Evolutionary conservation across 148 eudicot species (phyloP).

Genomic region (Vaccinium corymbosum): DNA sequence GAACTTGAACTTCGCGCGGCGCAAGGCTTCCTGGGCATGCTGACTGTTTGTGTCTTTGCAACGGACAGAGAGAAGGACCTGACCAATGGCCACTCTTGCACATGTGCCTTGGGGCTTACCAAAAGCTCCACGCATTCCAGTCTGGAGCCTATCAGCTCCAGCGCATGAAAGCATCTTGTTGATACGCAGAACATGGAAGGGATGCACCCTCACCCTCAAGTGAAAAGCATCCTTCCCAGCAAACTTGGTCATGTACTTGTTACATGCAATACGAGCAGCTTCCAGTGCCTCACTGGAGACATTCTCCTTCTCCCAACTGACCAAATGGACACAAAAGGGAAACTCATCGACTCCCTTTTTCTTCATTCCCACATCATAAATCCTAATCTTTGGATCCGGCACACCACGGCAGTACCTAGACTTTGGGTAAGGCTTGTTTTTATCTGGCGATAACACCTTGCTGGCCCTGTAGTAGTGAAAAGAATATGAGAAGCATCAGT

Average conservation of each 20-base stretch:
- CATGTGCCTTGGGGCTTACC: conserved; percentile 44
- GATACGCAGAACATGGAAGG: conserved; percentile 47
- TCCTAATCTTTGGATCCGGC: conserved; percentile 39
- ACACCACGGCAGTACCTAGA: conserved; percentile 47
- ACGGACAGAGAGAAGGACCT: conserved; percentile 43
- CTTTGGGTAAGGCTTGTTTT: conserved; percentile 48
- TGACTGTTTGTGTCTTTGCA: conserved; percentile 40
- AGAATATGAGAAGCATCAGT: neutral
- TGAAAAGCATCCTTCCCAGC: conserved; percentile 55
- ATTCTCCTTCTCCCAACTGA: conserved; percentile 54
- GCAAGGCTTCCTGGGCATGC: conserved; percentile 44
- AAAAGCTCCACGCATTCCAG: conserved; percentile 51
- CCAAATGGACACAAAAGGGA: conserved; percentile 48
- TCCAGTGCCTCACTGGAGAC: conserved; percentile 51
- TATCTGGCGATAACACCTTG: conserved; percentile 51
- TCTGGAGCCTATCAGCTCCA: conserved; percentile 60
- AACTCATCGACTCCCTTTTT: conserved; percentile 47
- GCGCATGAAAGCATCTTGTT: conserved; percentile 52
- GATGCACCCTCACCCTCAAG: conserved; percentile 48
- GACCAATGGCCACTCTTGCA: conserved; percentile 49
- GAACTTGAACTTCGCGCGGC: conserved; percentile 53
- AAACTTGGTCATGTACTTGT: conserved; percentile 50
- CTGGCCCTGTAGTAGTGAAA: conserved; percentile 29
- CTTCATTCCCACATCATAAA: conserved; percentile 42
- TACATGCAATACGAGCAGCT: conserved; percentile 54